Conservation (phyloP, 2,329 filamentous ascomycete genomes). For the Botryotinia convoluta region DNA sequence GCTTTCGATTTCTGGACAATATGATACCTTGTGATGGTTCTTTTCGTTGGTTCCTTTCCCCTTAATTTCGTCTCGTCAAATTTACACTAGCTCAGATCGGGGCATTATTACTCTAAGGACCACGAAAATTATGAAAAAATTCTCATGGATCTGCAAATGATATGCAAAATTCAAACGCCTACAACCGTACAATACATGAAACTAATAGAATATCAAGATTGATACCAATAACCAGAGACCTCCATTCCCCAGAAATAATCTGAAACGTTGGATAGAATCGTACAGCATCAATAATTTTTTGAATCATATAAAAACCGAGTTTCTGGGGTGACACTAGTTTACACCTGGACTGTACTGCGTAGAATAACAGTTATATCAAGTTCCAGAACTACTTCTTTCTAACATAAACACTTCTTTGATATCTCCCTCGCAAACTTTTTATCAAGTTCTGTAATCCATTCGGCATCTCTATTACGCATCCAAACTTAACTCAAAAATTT, state of each 20-base stretch:
- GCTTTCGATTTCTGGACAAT: not conserved
- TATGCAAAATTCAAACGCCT: not conserved
- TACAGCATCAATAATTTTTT: not conserved
- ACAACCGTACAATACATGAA: not conserved
- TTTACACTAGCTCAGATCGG: not conserved
- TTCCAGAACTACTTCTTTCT: not conserved
- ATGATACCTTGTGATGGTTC: not conserved
- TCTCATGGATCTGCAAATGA: not conserved
- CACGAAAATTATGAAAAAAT: not conserved
- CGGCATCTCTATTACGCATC: not conserved
- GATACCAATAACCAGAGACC: not conserved
- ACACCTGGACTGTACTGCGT: not conserved
- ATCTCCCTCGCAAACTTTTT: not conserved
- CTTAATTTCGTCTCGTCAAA: not conserved
- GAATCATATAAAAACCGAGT: not conserved
- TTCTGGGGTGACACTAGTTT: not conserved
- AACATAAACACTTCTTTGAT: not conserved
- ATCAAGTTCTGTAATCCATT: not conserved
- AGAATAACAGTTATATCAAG: not conserved
- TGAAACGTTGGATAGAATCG: not conserved
- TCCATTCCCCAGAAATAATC: not conserved
- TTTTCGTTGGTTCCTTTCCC: not conserved
- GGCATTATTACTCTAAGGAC: not conserved
- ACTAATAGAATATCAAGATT: not conserved
- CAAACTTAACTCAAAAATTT: accelerated